phyloP scores from a whole-genome alignment of 2,329 filamentous ascomycete species.

The Golovinomyces cichoracearum region DNA sequence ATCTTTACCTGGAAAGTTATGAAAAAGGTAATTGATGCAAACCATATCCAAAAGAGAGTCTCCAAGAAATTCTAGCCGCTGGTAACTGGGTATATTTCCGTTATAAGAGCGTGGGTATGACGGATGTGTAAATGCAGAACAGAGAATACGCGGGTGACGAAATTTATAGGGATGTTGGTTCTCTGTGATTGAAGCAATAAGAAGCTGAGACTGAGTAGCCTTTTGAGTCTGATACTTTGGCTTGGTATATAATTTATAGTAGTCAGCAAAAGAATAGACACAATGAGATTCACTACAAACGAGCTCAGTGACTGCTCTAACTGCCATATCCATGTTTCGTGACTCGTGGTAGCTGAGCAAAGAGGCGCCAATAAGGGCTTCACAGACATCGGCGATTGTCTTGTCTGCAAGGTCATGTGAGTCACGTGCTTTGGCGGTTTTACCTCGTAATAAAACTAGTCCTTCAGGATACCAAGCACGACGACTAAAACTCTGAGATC shows the following conservation, averaged over 20 bases:
- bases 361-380: slow-evolving; percentile 76
- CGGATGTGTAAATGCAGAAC: slow-evolving; percentile 70
- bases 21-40: slow-evolving; percentile 60
- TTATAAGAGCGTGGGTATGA: slow-evolving; percentile 54
- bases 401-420: slow-evolving; percentile 59
- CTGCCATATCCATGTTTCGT: slow-evolving; percentile 28
- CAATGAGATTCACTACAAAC: slow-evolving; percentile 44
- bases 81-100: slow-evolving; percentile 52
- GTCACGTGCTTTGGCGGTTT: slow-evolving; percentile 27
- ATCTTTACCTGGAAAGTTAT: slow-evolving; percentile 48
- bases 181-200: slow-evolving; percentile 41
- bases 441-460: slow-evolving; percentile 47
- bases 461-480: slow-evolving; percentile 64
- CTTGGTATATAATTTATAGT: slow-evolving; percentile 38
- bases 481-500: slow-evolving; percentile 58
- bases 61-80: slow-evolving; percentile 75
- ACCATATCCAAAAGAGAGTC: slow-evolving; percentile 72
- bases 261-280: slow-evolving; percentile 46
- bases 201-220: slow-evolving; percentile 38
- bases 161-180: slow-evolving; percentile 36
- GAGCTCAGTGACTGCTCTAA: slow-evolving; percentile 39
- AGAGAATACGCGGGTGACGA: slow-evolving; percentile 45
- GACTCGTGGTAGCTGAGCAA: slow-evolving; percentile 24
- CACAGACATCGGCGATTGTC: slow-evolving; percentile 77
- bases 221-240: slow-evolving; percentile 43